Conservation (phyloP, 768 basidiomycete species). For the Hygrophorus pudorinus region DNA sequence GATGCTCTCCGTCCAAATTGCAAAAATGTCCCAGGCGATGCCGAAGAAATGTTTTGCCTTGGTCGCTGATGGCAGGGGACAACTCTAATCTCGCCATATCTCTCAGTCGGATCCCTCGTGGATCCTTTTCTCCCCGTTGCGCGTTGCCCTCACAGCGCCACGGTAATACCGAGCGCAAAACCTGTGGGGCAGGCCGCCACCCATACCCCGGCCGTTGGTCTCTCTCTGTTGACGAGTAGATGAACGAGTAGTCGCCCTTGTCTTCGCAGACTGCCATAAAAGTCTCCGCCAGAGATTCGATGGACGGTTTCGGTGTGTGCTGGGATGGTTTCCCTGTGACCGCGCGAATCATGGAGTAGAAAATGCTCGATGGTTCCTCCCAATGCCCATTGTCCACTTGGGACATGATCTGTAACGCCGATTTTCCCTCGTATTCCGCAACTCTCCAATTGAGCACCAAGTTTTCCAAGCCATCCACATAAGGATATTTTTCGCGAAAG, state of each 20-base stretch:
- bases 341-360: constrained; percentile 4
- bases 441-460: neutral
- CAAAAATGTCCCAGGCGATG: no score
- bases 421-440: neutral
- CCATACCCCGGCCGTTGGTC: neutral
- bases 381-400: neutral
- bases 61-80: no score
- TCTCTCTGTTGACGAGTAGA: constrained; percentile 1
- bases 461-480: neutral
- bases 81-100: no score
- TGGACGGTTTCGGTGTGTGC: neutral
- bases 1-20: no score
- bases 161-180: no score
- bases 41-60: no score
- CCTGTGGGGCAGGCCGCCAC: neutral
- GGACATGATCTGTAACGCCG: constrained; percentile 2
- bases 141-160: no score
- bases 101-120: no score
- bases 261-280: neutral
- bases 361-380: neutral
- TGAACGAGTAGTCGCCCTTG: constrained; percentile 1
- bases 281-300: neutral
- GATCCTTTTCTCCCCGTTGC: no score
- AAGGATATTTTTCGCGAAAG: neutral
- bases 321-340: neutral